These are phyloP conservation scores for Coemansia sp. DNA, from an alignment of 371 early-diverging fungal genomes.

Conservation along the genomic window DNA sequence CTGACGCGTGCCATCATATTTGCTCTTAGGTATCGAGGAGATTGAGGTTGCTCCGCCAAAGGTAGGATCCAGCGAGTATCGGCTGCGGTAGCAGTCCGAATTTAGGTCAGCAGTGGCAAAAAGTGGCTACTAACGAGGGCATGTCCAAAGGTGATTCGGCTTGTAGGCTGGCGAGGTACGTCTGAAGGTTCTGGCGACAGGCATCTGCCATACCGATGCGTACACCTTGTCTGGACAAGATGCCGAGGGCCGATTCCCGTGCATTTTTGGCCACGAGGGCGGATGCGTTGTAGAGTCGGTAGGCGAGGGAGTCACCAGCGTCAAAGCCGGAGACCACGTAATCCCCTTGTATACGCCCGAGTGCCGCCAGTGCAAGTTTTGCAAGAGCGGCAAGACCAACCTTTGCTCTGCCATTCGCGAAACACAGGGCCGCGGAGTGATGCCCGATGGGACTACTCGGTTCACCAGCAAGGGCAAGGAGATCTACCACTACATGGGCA, in stretches of 20 bases:
- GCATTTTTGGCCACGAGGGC: constrained; percentile 95
- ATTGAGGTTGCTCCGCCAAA: constrained; percentile 92
- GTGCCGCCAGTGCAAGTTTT: constrained; percentile 94
- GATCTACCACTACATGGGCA: constrained; percentile 96
- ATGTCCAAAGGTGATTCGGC: too few relatives aligned
- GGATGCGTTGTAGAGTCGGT: constrained; percentile 95
- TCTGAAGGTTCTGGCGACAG: constrained; percentile 85
- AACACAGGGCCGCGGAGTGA: constrained; percentile 92
- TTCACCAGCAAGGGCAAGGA: constrained; percentile 88
- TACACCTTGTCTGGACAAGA: constrained; percentile 91
- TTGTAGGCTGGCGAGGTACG: constrained; percentile 86
- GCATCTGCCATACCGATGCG: constrained; percentile 94
- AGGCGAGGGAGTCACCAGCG: constrained; percentile 93
- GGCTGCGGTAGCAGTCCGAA: too few relatives aligned
- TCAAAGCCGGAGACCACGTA: constrained; percentile 90
- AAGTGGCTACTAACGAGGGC: background rate
- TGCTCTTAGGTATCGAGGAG: constrained; percentile 74
- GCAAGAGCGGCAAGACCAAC: constrained; percentile 93
- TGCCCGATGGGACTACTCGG: constrained; percentile 92
- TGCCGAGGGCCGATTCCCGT: constrained; percentile 88
- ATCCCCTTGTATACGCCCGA: constrained; percentile 94
- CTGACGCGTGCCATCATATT: background rate
- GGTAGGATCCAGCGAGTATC: constrained; percentile 13
- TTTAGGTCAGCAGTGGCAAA: background rate
- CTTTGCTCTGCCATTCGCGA: constrained; percentile 87